A percentile compares a stretch with the other conserved stretches of the same genome.
These are phyloP conservation scores for Starmerella riodocensis DNA, from an alignment of 805 yeast species.

Conservation along the genomic window DNA sequence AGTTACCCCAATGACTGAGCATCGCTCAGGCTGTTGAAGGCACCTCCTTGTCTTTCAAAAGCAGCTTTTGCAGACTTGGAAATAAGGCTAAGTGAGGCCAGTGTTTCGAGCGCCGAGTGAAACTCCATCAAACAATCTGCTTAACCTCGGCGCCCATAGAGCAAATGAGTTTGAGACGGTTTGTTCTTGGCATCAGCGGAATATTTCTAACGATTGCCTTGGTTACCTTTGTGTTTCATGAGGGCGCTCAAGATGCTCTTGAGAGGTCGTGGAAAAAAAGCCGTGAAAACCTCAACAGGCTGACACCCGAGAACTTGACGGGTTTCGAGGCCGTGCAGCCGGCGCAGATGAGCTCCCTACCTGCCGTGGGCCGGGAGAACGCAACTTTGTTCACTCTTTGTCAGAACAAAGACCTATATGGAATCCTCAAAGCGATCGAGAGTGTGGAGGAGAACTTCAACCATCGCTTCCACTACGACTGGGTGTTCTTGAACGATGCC, in stretches of 20 bases:
- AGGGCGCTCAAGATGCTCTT: slow-evolving; percentile 5
- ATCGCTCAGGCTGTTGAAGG: no score
- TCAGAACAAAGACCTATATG: slow-evolving; percentile 49
- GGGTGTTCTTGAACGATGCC: slow-evolving; percentile 66
- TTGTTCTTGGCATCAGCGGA: no score
- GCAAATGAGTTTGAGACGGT: no score
- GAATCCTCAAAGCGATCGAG: slow-evolving; percentile 45
- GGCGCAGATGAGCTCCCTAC: no score
- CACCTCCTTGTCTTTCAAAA: no score
- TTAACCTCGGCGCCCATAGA: no score
- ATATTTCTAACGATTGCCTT: no score
- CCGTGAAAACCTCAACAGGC: background rate
- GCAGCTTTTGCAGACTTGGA: no score
- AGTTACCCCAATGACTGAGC: no score
- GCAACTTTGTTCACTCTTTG: slow-evolving; percentile 54
- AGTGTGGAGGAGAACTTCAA: slow-evolving; percentile 58
- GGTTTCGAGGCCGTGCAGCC: background rate
- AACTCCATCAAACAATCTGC: no score
- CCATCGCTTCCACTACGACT: slow-evolving; percentile 49
- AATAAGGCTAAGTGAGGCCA: no score
- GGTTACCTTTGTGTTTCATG: slow-evolving; percentile 7
- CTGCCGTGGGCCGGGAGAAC: slow-evolving; percentile 20
- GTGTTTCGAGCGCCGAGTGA: no score
- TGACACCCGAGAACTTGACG: background rate
- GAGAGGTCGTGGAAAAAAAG: slow-evolving; percentile 6